Evolutionary conservation across 2,329 filamentous ascomycete species (phyloP).

Genomic region (Penicillium sp.): DNA sequence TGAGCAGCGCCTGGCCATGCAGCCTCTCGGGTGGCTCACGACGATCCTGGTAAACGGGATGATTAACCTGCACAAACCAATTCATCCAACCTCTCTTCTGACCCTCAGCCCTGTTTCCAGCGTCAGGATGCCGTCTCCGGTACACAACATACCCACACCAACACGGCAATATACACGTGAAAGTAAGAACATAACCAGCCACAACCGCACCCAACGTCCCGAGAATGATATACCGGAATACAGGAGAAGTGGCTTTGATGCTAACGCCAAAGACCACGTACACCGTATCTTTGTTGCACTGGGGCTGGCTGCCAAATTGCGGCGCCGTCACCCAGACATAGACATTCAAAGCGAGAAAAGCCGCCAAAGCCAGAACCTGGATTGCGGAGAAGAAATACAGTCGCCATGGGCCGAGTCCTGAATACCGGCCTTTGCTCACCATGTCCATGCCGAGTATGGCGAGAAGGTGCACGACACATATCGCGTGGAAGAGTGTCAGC

Average conservation of each 20-base stretch:
- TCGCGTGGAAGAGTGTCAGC: constrained; percentile 21
- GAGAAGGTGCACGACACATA: constrained; percentile 18
- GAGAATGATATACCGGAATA: constrained; percentile 19
- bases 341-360: constrained; percentile 16
- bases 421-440: constrained; percentile 17
- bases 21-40: background rate
- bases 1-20: constrained; percentile 7
- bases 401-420: constrained; percentile 16
- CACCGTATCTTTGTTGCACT: constrained; percentile 13
- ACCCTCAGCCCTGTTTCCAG: background rate
- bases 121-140: background rate
- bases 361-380: constrained; percentile 9
- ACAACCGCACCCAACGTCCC: constrained; percentile 7
- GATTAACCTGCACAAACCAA: constrained; percentile 7
- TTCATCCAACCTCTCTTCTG: constrained; percentile 1
- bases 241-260: constrained; percentile 13
- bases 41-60: background rate
- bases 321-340: constrained; percentile 18
- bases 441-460: constrained; percentile 14
- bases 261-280: constrained; percentile 19
- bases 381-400: constrained; percentile 13
- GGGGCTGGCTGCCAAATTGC: constrained; percentile 14
- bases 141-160: constrained; percentile 6
- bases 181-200: constrained; percentile 8
- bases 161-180: constrained; percentile 14